These are phyloP conservation scores for Lentinula detonsa DNA, from an alignment of 768 basidiomycete species.

Conservation along the genomic window DNA sequence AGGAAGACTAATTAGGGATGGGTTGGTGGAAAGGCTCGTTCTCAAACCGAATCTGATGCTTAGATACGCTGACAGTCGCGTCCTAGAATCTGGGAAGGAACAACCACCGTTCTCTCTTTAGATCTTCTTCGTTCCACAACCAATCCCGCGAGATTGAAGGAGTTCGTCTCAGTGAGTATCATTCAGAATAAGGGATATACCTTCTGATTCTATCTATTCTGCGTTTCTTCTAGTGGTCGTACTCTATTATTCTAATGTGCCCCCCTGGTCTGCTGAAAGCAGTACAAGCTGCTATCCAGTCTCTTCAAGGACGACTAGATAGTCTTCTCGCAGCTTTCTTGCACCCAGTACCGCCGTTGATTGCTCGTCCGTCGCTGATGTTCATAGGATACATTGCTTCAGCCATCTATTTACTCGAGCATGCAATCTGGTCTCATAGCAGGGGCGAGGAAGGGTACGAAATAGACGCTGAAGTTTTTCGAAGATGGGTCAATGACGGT, in stretches of 20 bases:
- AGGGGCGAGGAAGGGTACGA: constrained; percentile 14
- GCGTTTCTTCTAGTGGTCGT: constrained; percentile 42
- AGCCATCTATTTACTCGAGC: constrained; percentile 56
- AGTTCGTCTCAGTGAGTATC: constrained; percentile 45
- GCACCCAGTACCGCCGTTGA: constrained; percentile 35
- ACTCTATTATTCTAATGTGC: constrained; percentile 33
- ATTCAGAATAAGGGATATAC: neutral
- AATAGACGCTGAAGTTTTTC: constrained; percentile 15
- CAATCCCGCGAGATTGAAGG: constrained; percentile 33
- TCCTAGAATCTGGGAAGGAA: constrained; percentile 72
- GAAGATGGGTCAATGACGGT: constrained; percentile 25
- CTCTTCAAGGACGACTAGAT: constrained; percentile 32
- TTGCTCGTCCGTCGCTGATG: constrained; percentile 53
- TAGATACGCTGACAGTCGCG: neutral
- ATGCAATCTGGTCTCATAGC: constrained; percentile 53
- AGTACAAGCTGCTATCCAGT: constrained; percentile 22
- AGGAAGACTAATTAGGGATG: constrained; percentile 60
- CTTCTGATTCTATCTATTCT: neutral
- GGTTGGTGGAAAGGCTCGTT: constrained; percentile 59
- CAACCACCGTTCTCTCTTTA: constrained; percentile 58
- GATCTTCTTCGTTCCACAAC: constrained; percentile 56
- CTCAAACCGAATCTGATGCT: neutral
- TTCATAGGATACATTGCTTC: constrained; percentile 52
- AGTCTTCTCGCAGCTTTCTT: constrained; percentile 35
- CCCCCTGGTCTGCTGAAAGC: constrained; percentile 24